phyloP scores from a whole-genome alignment of 2,329 filamentous ascomycete species.

The Colletotrichum sansevieriae region DNA sequence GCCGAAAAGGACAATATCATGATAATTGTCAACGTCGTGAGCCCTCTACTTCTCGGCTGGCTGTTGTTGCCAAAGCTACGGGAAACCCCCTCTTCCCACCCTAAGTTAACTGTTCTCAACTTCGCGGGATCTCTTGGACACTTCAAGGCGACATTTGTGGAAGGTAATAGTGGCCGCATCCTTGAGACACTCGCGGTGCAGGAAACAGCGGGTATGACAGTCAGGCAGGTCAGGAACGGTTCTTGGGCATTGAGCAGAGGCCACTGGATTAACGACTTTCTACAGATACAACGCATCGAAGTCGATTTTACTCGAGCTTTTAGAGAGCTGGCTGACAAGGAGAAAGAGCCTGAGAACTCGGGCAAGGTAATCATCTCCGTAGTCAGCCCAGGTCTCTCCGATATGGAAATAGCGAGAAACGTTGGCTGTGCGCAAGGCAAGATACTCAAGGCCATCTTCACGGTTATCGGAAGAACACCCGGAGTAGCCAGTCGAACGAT shows the following conservation, averaged over 20 bases:
- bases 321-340: constrained; percentile 15
- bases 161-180: constrained; percentile 47
- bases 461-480: constrained; percentile 49
- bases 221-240: background rate
- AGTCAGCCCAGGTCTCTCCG: constrained; percentile 2
- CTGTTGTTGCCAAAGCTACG: constrained; percentile 57
- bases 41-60: constrained; percentile 58
- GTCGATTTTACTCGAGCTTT: constrained; percentile 18
- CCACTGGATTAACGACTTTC: background rate
- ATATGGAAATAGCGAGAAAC: constrained; percentile 1
- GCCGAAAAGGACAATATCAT: constrained; percentile 56
- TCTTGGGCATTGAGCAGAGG: accelerated
- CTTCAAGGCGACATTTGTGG: constrained; percentile 47
- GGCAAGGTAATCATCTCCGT: constrained; percentile 1
- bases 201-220: background rate
- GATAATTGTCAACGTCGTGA: constrained; percentile 60
- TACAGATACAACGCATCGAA: constrained; percentile 26
- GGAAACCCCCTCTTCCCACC: constrained; percentile 49
- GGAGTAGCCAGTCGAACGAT: constrained; percentile 56
- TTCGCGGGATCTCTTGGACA: constrained; percentile 7
- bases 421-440: constrained; percentile 8
- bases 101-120: constrained; percentile 31
- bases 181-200: constrained; percentile 48
- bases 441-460: background rate
- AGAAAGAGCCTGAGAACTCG: background rate